Percentiles rank a stretch among this genome's conserved stretches.
Evolutionary conservation across 768 basidiomycete species (phyloP).

Genomic region (Mycena filopes): DNA sequence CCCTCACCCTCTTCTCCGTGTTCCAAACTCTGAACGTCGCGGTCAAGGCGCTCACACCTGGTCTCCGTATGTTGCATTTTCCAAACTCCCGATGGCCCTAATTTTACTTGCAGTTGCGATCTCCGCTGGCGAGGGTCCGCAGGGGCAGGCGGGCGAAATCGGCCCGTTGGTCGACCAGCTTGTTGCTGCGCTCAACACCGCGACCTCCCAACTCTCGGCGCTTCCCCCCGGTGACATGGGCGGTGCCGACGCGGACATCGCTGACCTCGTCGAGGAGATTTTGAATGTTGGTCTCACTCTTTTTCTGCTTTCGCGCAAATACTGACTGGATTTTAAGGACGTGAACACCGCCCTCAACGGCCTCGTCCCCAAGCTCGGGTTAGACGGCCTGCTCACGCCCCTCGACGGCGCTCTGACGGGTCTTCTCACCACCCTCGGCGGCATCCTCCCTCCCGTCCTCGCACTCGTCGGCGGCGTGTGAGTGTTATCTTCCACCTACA

Average conservation of each 20-base stretch:
- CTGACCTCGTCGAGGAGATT: background rate
- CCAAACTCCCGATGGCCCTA: background rate
- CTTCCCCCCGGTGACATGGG: conserved; percentile 9
- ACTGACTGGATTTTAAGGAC: conserved; percentile 1
- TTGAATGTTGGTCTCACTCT: background rate
- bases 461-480: conserved; percentile 9
- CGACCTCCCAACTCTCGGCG: conserved; percentile 5
- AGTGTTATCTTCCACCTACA: background rate
- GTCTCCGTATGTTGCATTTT: background rate
- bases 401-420: conserved; percentile 11
- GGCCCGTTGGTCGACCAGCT: conserved; percentile 4
- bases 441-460: conserved; percentile 6
- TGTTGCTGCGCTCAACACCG: conserved; percentile 12
- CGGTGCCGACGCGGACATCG: conserved; percentile 15
- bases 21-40: no score
- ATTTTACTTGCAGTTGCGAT: background rate
- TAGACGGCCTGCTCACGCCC: background rate
- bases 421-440: conserved; percentile 10
- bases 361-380: conserved; percentile 16
- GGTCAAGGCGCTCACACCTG: background rate
- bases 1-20: no score
- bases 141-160: background rate
- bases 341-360: conserved; percentile 15
- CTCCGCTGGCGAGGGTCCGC: background rate
- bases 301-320: background rate